These are phyloP conservation scores for Earliella scabrosa DNA, from an alignment of 1,284 basidiomycete species.

Conservation along the genomic window DNA sequence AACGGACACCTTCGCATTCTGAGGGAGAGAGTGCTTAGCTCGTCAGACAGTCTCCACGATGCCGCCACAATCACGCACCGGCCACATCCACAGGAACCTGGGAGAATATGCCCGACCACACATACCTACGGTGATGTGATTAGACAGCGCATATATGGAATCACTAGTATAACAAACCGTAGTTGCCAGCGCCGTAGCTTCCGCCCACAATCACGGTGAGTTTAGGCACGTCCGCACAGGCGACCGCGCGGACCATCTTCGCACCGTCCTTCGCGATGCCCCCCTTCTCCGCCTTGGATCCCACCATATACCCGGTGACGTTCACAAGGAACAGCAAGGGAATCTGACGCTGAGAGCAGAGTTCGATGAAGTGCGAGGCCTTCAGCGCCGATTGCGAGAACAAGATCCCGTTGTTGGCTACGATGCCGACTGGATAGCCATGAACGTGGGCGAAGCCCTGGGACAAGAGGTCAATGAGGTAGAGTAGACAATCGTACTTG, in stretches of 20 bases:
- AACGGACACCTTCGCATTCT: conserved; percentile 95
- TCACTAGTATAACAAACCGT: no score
- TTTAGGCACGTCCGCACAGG: conserved; percentile 93
- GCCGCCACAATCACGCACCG: conserved; percentile 69
- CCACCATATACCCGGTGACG: conserved; percentile 95
- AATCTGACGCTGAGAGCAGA: conserved; percentile 91
- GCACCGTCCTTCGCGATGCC: conserved; percentile 98
- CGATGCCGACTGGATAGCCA: conserved; percentile 87
- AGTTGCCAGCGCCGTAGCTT: conserved; percentile 94
- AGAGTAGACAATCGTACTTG: not conserved
- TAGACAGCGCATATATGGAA: conserved; percentile 7
- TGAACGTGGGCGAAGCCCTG: conserved; percentile 92
- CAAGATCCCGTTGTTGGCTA: conserved; percentile 94
- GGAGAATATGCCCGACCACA: conserved; percentile 92
- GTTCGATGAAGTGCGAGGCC: conserved; percentile 93
- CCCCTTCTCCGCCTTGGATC: conserved; percentile 91
- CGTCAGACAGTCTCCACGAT: no score
- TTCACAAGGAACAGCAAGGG: conserved; percentile 95
- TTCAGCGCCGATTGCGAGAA: conserved; percentile 94
- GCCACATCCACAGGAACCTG: conserved; percentile 98
- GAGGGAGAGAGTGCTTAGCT: no score
- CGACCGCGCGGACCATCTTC: conserved; percentile 97
- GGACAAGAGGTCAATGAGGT: not conserved
- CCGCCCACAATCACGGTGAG: conserved; percentile 95
- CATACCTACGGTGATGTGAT: conserved; percentile 60